Evolutionary conservation across 2,329 filamentous ascomycete species (phyloP).

Genomic region (Cordyceps cicadae): DNA sequence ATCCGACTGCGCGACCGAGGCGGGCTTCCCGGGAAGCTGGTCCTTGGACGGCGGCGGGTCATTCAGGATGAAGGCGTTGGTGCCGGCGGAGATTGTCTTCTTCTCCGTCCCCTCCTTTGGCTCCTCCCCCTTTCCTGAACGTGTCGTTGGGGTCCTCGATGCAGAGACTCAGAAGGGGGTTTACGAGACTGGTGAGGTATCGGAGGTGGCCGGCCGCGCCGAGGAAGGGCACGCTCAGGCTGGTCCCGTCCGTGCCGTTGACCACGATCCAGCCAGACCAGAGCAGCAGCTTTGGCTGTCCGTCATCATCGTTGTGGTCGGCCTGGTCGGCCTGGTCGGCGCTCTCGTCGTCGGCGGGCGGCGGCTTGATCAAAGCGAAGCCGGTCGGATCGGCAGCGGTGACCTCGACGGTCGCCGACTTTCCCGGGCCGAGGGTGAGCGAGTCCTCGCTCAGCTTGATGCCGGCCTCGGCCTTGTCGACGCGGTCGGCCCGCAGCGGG

Average conservation of each 20-base stretch:
- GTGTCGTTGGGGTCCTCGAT: too few species aligned
- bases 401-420: slow-evolving; percentile 37
- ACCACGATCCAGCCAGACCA: slow-evolving; percentile 36
- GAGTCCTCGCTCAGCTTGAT: slow-evolving; percentile 33
- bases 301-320: neutral
- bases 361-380: slow-evolving; percentile 16
- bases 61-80: neutral
- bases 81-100: neutral
- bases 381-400: slow-evolving; percentile 32
- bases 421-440: slow-evolving; percentile 34
- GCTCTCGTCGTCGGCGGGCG: too few species aligned
- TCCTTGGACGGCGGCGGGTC: neutral
- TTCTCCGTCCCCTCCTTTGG: neutral
- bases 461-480: slow-evolving; percentile 31
- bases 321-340: neutral
- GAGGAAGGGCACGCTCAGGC: slow-evolving; percentile 31
- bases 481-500: slow-evolving; percentile 16
- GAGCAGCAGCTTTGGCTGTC: slow-evolving; percentile 26
- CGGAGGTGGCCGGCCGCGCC: slow-evolving; percentile 21
- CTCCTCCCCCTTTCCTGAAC: too few species aligned
- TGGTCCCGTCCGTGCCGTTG: slow-evolving; percentile 27
- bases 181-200: neutral
- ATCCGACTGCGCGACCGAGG: neutral
- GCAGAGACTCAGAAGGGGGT: neutral
- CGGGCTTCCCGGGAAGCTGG: neutral